Evolutionary conservation across 305 asterid genomes (phyloP), one percentile per base, ranked within the genome.

Genomic region (Ajuga reptans): DNA sequence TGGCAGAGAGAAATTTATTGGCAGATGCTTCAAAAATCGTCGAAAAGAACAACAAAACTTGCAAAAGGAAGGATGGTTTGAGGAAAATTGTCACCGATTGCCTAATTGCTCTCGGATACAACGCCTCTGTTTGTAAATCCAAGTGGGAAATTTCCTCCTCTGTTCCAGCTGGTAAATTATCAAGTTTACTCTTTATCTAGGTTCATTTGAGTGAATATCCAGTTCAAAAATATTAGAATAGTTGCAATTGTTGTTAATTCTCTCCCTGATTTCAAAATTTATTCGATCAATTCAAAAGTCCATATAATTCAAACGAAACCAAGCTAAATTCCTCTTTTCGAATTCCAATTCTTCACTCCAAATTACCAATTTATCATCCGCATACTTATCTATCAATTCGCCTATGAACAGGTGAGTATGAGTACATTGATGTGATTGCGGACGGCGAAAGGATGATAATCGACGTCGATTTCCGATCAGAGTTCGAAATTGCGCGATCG

Each of bases 391-490:
- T 1, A 15, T 4, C 10, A 11, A 18, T 69, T 11, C 59, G 0
- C 14, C 3, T 52, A 3, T 74, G 54, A 64, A 5, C 68, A 91
- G 99, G 97, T 7, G 95, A 91, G 76, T 84, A 89, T 59, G 96
- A 91, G 71, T 93, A 91, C 72, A 80, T 91, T 51, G 99, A 93
- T 79, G 96, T 89, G 77, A 75, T 85, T 0, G 61, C 64, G 0
- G 84, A 85, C 69, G 96, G 81, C 4, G 96, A 91, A 73, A 86
- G 99, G 58, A 47, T 86, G 64, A 14, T 89, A 66, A 80, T 93
- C 72, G 97, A 89, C 76, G 75, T 91, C 3, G 99, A 91, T 81
- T 89, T 93, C 81, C 88, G 92, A 83, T 87, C 96, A 66, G 99
- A 93, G 77, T 93, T 93, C 79, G 97, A 91, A 67, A 85, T 93